Base-by-base conservation (phyloP, 75 land plant species). In the Pseudotsuga menziesii region DNA sequence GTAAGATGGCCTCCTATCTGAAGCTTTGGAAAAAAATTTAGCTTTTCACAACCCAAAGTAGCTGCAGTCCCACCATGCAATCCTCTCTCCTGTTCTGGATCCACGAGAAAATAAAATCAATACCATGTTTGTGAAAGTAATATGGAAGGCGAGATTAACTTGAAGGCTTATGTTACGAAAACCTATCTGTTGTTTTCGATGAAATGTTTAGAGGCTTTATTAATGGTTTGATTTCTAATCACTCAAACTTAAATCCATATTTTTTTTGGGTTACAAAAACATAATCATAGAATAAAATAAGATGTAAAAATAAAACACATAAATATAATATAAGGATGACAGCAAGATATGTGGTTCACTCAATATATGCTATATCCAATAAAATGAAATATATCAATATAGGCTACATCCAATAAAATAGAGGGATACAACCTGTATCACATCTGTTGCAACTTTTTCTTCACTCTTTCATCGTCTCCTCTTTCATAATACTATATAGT, bases 1-100 rank as follows among this genome's bases (percentile, higher is more conserved):
- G 98, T 94, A 27, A 98, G 99, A 12, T 97, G 99, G 99, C 99
- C 99, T 72, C 99, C 99, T 44, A 75, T 96, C 79, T 82, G 91
- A 29, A 87, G 91, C 6, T 94, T 89, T 64, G 70, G 94, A 78
- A 97, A 80, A 89, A 94, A 94, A n/a, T 73, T 62, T 88, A 36
- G 81, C 86, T 5, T 1, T n/a, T n/a, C 75, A 2, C 79, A 78
- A 29, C 75, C 58, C 27, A 52, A 74, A 25, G 12, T n/a, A 69
- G 44, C 52, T 13, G 77, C 83, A 2, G 20, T 55, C 4, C 13
- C 78, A 17, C 8, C 52, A 8, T n/a, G n/a, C 63, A 78, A 73
- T 61, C 80, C 20, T 0, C 12, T 55, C 22, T 26, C 66, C 81
- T 19, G 70, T 6, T 27, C 64, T 20, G 2, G 62, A 41, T 15